phyloP scores from a whole-genome alignment of 805 yeast species.

The Saturnispora diversa region DNA sequence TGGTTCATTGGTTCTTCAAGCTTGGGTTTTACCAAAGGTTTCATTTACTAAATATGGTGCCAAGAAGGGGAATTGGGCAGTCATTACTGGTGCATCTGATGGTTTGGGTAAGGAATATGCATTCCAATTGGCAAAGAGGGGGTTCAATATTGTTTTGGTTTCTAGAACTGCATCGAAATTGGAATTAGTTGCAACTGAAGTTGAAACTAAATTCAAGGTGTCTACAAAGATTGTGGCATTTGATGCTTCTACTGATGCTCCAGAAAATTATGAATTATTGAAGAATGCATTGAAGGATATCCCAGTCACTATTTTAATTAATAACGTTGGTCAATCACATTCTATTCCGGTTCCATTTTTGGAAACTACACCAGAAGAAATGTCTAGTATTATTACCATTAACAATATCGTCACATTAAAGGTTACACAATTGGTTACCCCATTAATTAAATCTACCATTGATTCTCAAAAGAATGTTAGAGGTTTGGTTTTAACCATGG shows the following conservation, averaged over 20 bases:
- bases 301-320: conserved; percentile 68
- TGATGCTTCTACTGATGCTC: conserved; percentile 63
- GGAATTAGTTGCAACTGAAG: conserved; percentile 53
- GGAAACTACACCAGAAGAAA: conserved; percentile 68
- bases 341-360: conserved; percentile 89
- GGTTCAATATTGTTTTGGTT: conserved; percentile 75
- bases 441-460: conserved; percentile 53
- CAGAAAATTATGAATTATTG: conserved; percentile 48
- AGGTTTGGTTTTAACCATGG: conserved; percentile 88
- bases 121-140: conserved; percentile 72
- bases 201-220: conserved; percentile 52
- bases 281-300: conserved; percentile 38
- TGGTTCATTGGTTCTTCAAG: conserved; percentile 47
- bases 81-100: conserved; percentile 94
- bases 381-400: conserved; percentile 73
- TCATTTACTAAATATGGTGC: conserved; percentile 70
- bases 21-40: conserved; percentile 56
- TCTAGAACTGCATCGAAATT: conserved; percentile 76
- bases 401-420: conserved; percentile 79
- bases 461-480: conserved; percentile 34
- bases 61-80: conserved; percentile 73
- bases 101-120: conserved; percentile 95
- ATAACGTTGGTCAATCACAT: conserved; percentile 94
- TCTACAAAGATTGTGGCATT: conserved; percentile 61
- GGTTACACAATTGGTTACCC: conserved; percentile 73